Conservation (phyloP, 2,329 filamentous ascomycete species). For the Alternaria longipes region DNA sequence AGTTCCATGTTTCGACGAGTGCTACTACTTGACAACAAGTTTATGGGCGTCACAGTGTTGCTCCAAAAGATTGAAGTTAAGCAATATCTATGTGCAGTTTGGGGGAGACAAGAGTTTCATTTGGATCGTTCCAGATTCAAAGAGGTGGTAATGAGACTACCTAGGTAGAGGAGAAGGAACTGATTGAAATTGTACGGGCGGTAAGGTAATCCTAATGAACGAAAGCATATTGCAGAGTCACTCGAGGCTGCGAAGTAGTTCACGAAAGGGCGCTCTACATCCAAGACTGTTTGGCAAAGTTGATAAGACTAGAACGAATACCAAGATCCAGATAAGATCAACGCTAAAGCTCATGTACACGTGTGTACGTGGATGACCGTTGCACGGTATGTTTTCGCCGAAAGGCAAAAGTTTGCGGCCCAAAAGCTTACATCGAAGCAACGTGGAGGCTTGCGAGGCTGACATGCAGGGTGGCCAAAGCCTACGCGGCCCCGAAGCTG, state of each 20-base stretch:
- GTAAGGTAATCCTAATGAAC: not conserved
- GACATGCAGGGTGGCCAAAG: constrained; percentile 9
- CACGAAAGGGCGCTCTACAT: not conserved
- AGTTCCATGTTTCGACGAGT: not conserved
- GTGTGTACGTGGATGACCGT: not conserved
- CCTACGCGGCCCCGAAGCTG: constrained; percentile 8
- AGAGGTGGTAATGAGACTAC: not conserved
- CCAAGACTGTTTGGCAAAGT: not conserved
- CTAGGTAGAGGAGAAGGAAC: not conserved
- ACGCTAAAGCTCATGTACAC: not conserved
- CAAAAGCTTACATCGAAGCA: not conserved
- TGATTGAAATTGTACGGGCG: not conserved
- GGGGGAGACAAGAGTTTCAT: not conserved
- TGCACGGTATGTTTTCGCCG: not conserved
- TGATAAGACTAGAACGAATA: not conserved
- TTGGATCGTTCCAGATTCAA: not conserved
- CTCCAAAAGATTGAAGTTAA: not conserved
- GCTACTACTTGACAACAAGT: not conserved
- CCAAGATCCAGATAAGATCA: not conserved
- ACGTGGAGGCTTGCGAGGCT: constrained; percentile 3
- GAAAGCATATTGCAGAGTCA: not conserved
- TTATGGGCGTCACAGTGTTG: fast-evolving
- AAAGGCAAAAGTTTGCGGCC: not conserved
- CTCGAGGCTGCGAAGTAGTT: not conserved
- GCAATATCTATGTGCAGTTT: not conserved